A percentile compares a stretch with the other conserved stretches of the same genome.
Evolutionary conservation across 495 filamentous ascomycete genomes (phyloP).

Genomic region (Talaromyces adpressus): DNA sequence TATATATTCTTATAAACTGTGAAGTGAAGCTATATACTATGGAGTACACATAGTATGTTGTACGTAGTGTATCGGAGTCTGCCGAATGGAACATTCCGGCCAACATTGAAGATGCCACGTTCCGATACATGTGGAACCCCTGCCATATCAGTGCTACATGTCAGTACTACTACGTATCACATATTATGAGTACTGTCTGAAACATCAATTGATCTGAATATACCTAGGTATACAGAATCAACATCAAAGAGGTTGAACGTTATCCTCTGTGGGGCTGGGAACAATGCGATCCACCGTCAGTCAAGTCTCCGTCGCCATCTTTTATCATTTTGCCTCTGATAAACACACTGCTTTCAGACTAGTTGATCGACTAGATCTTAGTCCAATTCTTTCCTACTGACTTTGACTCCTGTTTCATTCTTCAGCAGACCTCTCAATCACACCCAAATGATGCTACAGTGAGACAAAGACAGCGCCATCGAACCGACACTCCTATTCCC

Average conservation of each 20-base stretch:
- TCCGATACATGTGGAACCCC: background rate
- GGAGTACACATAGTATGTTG: background rate
- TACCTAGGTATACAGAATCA: too few species aligned
- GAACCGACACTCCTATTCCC: background rate
- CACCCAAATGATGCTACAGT: background rate
- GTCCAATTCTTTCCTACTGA: background rate
- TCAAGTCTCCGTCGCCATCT: background rate
- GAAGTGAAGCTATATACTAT: background rate
- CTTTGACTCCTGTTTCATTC: background rate
- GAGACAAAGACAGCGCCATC: background rate
- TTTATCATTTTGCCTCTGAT: background rate
- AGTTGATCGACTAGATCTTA: background rate
- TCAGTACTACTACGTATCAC: background rate
- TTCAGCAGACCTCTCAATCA: background rate
- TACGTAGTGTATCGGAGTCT: too few species aligned
- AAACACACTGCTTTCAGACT: background rate
- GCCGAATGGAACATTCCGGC: too few species aligned
- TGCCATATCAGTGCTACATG: background rate
- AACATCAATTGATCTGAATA: background rate
- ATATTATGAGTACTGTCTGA: background rate
- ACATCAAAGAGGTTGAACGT: background rate
- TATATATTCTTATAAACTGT: background rate
- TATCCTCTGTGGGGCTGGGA: background rate
- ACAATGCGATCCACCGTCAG: background rate
- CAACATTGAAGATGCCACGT: background rate